Evolutionary conservation across 78 protist species (phyloP).

Genomic region (Capsaspora owczarzaki): DNA sequence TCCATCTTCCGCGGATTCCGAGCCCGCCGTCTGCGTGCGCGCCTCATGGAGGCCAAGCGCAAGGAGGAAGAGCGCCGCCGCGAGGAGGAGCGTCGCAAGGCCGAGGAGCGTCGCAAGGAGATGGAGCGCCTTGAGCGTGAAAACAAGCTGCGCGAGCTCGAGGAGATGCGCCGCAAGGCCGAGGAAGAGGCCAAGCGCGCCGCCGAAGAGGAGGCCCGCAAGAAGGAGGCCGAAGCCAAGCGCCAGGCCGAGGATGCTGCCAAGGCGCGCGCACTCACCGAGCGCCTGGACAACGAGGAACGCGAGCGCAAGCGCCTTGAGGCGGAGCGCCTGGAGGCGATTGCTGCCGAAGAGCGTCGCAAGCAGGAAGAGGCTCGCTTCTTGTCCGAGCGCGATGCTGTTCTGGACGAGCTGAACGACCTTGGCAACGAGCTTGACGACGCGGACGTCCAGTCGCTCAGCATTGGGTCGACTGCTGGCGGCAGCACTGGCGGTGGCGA

Average conservation of each 20-base stretch:
- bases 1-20: not conserved
- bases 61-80: not conserved
- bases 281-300: not conserved
- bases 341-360: no score
- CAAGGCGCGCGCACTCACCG: not conserved
- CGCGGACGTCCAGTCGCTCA: no score
- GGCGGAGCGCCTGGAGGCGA: no score
- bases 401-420: no score
- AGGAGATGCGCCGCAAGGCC: not conserved
- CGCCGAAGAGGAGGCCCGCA: not conserved
- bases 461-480: no score
- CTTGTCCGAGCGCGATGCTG: no score
- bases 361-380: no score
- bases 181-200: conserved; percentile 3
- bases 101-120: not conserved
- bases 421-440: no score
- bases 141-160: not conserved
- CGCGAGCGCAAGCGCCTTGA: not conserved
- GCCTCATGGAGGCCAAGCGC: not conserved
- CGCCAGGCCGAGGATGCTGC: not conserved
- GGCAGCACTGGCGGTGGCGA: no score
- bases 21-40: not conserved
- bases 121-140: not conserved
- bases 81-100: not conserved
- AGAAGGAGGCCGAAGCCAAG: not conserved